Conservation (phyloP, 2,329 filamentous ascomycete genomes). For the Colletotrichum sp. region DNA sequence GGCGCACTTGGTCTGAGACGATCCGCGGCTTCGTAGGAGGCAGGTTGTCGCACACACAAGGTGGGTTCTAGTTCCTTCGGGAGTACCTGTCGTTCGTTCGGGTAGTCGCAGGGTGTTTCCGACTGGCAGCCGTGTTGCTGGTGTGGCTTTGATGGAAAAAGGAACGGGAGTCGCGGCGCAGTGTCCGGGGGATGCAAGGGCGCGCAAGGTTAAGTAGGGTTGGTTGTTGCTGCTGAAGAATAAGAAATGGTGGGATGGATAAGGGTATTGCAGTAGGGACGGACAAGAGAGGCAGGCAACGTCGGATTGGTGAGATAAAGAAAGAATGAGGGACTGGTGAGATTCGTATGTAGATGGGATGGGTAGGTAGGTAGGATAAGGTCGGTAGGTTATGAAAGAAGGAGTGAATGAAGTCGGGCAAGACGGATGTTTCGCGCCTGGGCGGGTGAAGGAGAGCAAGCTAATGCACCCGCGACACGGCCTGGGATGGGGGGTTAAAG, state of each 20-base stretch:
- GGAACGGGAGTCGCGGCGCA: not conserved
- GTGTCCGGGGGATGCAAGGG: constrained; percentile 10
- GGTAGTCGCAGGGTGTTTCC: constrained; percentile 1
- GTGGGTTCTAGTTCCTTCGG: not conserved
- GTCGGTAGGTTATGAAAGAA: not conserved
- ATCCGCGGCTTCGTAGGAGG: not conserved
- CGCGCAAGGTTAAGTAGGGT: not conserved
- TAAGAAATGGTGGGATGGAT: not conserved
- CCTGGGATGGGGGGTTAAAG: not conserved
- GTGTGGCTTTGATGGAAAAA: not conserved
- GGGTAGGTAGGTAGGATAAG: not conserved
- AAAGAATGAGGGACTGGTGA: not conserved
- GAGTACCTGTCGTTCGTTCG: not conserved
- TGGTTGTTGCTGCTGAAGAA: not conserved
- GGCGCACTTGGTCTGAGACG: not conserved
- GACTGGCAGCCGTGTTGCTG: not conserved
- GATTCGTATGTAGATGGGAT: not conserved
- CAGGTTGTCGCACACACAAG: not conserved
- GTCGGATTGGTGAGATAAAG: not conserved
- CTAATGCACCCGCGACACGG: not conserved
- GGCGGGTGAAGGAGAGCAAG: not conserved
- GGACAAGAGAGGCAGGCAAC: not conserved
- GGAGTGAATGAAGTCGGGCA: constrained; percentile 1
- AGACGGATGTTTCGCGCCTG: constrained; percentile 4
- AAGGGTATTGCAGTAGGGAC: not conserved